These are phyloP conservation scores for Hapsidospora chrysogenum DNA, from an alignment of 495 filamentous ascomycete genomes.

Conservation along the genomic window DNA sequence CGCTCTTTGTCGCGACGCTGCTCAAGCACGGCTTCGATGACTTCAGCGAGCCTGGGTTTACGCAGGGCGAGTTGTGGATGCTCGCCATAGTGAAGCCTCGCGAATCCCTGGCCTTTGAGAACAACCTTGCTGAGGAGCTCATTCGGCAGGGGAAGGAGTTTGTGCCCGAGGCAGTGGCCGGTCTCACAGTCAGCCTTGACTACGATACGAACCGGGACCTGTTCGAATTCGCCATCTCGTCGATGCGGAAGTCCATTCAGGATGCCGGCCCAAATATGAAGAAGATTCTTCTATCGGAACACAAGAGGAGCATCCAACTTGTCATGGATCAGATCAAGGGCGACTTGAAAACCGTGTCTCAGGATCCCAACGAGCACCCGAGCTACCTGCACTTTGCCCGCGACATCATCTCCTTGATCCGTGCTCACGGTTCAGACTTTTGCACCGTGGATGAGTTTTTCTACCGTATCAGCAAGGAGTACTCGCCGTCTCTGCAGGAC, in stretches of 20 bases:
- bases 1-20: conserved; percentile 23
- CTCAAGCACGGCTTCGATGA: conserved; percentile 19
- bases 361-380: conserved; percentile 14
- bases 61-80: conserved; percentile 19
- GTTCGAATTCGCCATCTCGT: conserved; percentile 18
- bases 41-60: conserved; percentile 4
- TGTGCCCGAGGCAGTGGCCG: conserved; percentile 9
- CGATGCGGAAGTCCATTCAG: conserved; percentile 24
- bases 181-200: conserved; percentile 10
- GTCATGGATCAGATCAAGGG: conserved; percentile 31
- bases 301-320: conserved; percentile 15
- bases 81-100: conserved; percentile 21
- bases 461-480: conserved; percentile 25
- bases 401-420: conserved; percentile 24
- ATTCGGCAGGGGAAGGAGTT: conserved; percentile 11
- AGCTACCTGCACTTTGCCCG: conserved; percentile 26
- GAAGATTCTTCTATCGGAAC: conserved; percentile 14
- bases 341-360: conserved; percentile 18
- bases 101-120: conserved; percentile 20
- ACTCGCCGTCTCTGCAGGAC: conserved; percentile 30
- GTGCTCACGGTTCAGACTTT: conserved; percentile 26
- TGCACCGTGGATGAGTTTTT: conserved; percentile 28
- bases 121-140: conserved; percentile 20
- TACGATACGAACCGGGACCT: conserved; percentile 23
- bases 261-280: conserved; percentile 7